Conservation (phyloP, 305 asterid genomes). For the Rubia peregrina region DNA sequence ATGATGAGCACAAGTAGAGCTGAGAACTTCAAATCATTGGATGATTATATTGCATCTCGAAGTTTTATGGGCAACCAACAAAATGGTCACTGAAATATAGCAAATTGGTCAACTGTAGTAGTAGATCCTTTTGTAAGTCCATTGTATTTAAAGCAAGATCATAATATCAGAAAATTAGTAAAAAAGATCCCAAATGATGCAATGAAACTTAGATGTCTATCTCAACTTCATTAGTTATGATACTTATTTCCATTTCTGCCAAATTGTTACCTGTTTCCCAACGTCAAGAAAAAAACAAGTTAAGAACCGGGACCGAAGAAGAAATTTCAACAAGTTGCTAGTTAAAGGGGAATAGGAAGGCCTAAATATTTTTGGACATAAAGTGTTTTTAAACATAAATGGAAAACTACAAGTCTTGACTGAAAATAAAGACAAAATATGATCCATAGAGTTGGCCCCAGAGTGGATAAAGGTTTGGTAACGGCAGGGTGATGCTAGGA, state of each 20-base stretch:
- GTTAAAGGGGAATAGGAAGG: too few species aligned
- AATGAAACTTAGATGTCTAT: neutral
- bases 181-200: neutral
- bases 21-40: neutral
- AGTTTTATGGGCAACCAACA: neutral
- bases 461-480: too few species aligned
- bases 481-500: neutral
- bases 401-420: too few species aligned
- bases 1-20: neutral
- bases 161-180: neutral
- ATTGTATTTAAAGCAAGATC: neutral
- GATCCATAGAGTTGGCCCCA: too few species aligned
- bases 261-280: too few species aligned
- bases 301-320: too few species aligned
- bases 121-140: neutral
- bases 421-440: too few species aligned
- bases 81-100: neutral
- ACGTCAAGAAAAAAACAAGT: too few species aligned
- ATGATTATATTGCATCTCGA: neutral
- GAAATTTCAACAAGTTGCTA: too few species aligned
- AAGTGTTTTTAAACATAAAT: too few species aligned
- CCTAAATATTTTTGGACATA: too few species aligned
- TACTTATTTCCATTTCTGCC: neutral
- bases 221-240: neutral
- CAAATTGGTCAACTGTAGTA: neutral